Conservation (phyloP, 2,329 filamentous ascomycete species). For the Pyrenophora graminea region DNA sequence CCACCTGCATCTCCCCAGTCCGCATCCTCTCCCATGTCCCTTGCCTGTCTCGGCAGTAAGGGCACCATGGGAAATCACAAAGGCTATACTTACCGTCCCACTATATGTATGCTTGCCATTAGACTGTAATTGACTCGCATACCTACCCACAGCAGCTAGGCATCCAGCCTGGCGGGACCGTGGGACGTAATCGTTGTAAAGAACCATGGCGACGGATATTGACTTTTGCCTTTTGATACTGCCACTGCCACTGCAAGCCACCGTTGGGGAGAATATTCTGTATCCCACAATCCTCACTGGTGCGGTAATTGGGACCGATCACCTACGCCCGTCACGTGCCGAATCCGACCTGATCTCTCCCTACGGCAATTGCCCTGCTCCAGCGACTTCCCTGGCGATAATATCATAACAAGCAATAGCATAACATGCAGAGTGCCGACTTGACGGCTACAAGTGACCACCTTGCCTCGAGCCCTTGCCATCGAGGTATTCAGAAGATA, state of each 20-base stretch:
- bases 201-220: constrained; percentile 11
- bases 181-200: constrained; percentile 9
- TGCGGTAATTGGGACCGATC: too few species aligned
- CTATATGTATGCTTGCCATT: neutral
- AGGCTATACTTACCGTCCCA: neutral
- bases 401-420: too few species aligned
- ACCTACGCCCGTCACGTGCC: too few species aligned
- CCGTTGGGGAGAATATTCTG: neutral
- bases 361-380: too few species aligned
- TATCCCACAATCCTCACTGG: too few species aligned
- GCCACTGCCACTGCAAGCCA: neutral
- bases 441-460: neutral
- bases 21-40: neutral
- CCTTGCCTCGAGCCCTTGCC: neutral
- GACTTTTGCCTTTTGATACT: neutral
- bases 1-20: neutral
- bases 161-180: constrained; percentile 15
- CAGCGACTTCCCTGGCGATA: too few species aligned
- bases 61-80: neutral
- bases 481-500: neutral
- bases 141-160: constrained; percentile 1
- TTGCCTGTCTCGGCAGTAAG: neutral
- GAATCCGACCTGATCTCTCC: too few species aligned
- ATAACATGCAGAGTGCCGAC: neutral
- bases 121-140: constrained; percentile 17